Evolutionary conservation across 2,329 filamentous ascomycete genomes (phyloP), one percentile per base, ranked within the genome.

Genomic region (Aspergillus clavatus): DNA sequence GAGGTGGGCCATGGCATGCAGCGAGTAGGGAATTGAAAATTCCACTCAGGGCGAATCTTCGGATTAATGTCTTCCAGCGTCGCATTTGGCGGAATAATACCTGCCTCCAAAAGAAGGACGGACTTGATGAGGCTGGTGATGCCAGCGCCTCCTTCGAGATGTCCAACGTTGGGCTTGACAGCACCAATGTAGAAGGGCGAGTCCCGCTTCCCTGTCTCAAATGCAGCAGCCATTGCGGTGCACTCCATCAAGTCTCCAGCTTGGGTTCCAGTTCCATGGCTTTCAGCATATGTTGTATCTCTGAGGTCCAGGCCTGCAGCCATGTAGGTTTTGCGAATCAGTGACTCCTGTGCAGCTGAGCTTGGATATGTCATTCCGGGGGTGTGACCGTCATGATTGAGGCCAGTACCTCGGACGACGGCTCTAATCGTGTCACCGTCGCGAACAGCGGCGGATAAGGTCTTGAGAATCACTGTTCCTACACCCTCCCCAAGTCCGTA

Each of bases 241-340:
- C 23, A n/a, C 33, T 45, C 24, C 31, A 43, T n/a, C 4, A 27
- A 24, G 37, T 50, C 39, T 19, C 50, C 50, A 1, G 40, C 45
- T 8, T 29, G 11, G 1, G 64, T 67, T 0, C 63, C 63, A 1
- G 62, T 68, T 40, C 63, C 67, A 28, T 68, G 65, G 19, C 61
- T 59, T 44, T 69, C 64, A 1, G 72, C 48, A 35, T 67, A 64
- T 0, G 54, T 58, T 0, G 67, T 72, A 8, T 55, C 23, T 8
- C 33, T 22, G 7, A 49, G 29, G 21, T 61, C 18, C 1, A 26
- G 29, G 0, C 55, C 56, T 2, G 66, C 65, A 6, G 46, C 43
- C 2, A 42, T 27, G 42, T 72, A 69, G 0, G 59, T 59, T 21
- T 44, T 47, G 0, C 62, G 42, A 6, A 72, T 70, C 1, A 70